Evolutionary conservation across 352 stramenopile species (phyloP), one percentile per base, ranked within the genome.

Genomic region (Phytophthora fragariaefolia): DNA sequence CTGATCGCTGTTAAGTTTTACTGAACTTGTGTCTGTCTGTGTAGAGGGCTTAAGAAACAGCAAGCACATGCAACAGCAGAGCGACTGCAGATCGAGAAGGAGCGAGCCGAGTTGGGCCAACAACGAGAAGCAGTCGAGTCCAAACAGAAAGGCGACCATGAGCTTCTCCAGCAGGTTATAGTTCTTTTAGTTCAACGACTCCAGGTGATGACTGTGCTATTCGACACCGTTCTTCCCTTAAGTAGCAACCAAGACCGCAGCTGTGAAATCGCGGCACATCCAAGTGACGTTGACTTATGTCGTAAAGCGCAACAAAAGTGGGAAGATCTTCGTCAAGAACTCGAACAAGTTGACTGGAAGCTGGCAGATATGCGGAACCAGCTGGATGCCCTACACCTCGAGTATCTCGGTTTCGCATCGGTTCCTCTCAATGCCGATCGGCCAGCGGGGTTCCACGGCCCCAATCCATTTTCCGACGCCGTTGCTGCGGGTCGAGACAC

Each of bases 391-490:
- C 57, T 93, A 28, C 50, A 66, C 45, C 28, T 87, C 10, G 69
- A 78, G 18, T 73, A 74, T 30, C n/a, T 61, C 13, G 55, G 53
- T 7, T 18, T 38, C n/a, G 40, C 59, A 10, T n/a, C 52, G 10
- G 7, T 24, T 13, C 40, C 63, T 40, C n/a, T 34, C 6, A 23
- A 34, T n/a, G 27, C 51, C 12, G 28, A 40, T 2, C 32, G 40
- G 30, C 13, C 32, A 9, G 43, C 54, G 17, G 48, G 36, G 18
- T 74, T 74, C 43, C 54, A 74, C 42, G 66, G 66, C 1, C 67
- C 67, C 3, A 87, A 79, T 43, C 79, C 85, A 12, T 93, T 93
- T 60, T 91, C 85, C 2, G 83, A 92, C 20, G 85, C 85, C 3
- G 67, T 93, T 6, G 83, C 83, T 4, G 82, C 82, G 0, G 85